These are phyloP conservation scores for Sclerotinia spermophila DNA, from an alignment of 2,329 filamentous ascomycete species.

Conservation along the genomic window DNA sequence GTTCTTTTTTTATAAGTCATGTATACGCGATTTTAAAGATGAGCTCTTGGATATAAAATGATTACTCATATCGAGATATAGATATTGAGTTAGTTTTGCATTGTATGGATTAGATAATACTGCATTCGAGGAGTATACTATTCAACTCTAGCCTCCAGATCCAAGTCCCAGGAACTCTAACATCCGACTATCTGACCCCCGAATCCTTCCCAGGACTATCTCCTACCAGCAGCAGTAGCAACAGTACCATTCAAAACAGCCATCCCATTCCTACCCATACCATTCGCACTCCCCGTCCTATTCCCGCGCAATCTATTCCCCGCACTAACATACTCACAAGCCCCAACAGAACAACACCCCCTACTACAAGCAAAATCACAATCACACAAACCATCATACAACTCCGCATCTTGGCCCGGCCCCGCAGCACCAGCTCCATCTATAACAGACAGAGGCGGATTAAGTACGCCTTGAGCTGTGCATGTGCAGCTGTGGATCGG, in stretches of 20 bases:
- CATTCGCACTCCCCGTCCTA: background rate
- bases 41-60: background rate
- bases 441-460: background rate
- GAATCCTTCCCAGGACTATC: background rate
- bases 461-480: background rate
- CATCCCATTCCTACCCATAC: background rate
- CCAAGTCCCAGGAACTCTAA: background rate
- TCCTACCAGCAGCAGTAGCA: background rate
- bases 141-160: background rate
- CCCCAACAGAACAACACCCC: constrained; percentile 23
- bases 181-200: background rate
- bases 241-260: background rate
- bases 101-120: background rate
- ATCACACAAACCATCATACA: background rate
- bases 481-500: background rate
- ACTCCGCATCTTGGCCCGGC: background rate
- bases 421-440: background rate
- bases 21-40: too few relatives aligned
- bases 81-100: fast-evolving
- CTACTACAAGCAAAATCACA: background rate
- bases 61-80: fast-evolving
- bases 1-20: too few relatives aligned
- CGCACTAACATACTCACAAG: constrained; percentile 19
- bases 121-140: background rate
- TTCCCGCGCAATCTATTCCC: background rate